Percentiles rank a stretch among this genome's conserved stretches.
Conservation (phyloP, 1,139 yeast genomes). For the Saccharomyces hybrid region DNA sequence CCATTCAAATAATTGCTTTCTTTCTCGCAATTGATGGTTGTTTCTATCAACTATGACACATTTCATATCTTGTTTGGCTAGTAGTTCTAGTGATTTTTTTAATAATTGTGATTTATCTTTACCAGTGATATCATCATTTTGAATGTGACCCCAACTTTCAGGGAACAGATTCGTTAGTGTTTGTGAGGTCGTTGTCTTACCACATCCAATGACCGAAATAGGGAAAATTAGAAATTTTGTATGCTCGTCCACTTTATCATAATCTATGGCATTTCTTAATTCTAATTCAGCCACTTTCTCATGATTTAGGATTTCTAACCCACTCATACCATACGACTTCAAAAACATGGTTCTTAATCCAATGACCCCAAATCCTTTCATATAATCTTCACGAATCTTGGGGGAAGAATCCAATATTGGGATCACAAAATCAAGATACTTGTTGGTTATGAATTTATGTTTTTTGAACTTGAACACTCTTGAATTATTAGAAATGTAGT, state of each 20-base stretch:
- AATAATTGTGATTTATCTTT: slow-evolving; percentile 45
- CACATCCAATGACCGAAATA: slow-evolving; percentile 89
- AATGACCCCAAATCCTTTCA: slow-evolving; percentile 65
- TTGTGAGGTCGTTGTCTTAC: slow-evolving; percentile 77
- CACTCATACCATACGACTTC: slow-evolving; percentile 39
- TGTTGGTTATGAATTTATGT: slow-evolving; percentile 54
- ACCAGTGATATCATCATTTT: slow-evolving; percentile 68
- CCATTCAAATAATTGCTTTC: slow-evolving; percentile 58
- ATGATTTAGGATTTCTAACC: slow-evolving; percentile 38
- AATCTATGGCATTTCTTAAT: slow-evolving; percentile 26
- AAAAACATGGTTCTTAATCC: slow-evolving; percentile 58
- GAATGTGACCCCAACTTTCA: slow-evolving; percentile 63
- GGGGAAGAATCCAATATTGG: slow-evolving; percentile 46
- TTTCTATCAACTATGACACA: slow-evolving; percentile 78
- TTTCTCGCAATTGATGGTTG: slow-evolving; percentile 65
- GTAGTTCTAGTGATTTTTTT: slow-evolving; percentile 39
- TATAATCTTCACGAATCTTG: slow-evolving; percentile 39
- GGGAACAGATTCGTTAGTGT: slow-evolving; percentile 53
- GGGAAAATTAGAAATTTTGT: slow-evolving; percentile 65
- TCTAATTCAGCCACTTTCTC: slow-evolving; percentile 33
- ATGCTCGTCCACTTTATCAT: slow-evolving; percentile 29
- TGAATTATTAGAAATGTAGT: slow-evolving; percentile 41
- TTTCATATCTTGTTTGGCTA: slow-evolving; percentile 30
- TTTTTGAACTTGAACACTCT: slow-evolving; percentile 41
- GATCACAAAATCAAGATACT: slow-evolving; percentile 60